phyloP scores from a whole-genome alignment of 2,329 filamentous ascomycete genomes.

The Magnaporthiopsis rhizophila region DNA sequence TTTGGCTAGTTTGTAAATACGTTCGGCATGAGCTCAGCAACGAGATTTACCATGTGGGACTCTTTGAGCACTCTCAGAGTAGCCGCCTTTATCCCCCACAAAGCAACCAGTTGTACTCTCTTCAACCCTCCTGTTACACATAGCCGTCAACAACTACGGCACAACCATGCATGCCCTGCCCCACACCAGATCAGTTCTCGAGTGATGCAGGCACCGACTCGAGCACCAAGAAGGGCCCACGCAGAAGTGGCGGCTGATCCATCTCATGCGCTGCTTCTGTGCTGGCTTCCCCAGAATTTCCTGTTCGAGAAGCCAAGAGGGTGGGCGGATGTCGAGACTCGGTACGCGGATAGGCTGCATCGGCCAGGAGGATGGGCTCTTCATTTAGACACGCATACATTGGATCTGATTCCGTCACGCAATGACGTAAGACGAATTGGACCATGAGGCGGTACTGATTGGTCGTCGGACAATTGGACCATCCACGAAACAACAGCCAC shows the following conservation, averaged over 20 bases:
- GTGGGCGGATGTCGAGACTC: not conserved
- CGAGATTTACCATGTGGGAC: no score
- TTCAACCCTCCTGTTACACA: no score
- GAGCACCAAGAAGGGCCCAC: no score
- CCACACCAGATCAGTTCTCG: no score
- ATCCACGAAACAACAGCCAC: not conserved
- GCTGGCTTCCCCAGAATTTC: not conserved
- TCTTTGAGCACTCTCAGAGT: no score
- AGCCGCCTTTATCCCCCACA: no score
- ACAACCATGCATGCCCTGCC: no score
- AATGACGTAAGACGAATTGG: not conserved
- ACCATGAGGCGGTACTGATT: not conserved
- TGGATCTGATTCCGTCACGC: not conserved
- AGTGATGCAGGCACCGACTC: no score
- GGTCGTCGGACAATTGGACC: not conserved
- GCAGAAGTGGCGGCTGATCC: not conserved
- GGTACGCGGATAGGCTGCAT: not conserved
- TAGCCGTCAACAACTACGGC: no score
- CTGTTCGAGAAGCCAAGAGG: not conserved
- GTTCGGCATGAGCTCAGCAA: no score
- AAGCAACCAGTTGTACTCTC: no score
- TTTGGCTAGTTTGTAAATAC: no score
- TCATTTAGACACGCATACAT: not conserved
- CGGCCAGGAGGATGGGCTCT: not conserved
- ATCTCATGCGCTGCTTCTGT: not conserved